phyloP scores from a whole-genome alignment of 2,329 filamentous ascomycete species.

The Volutella citrinella region DNA sequence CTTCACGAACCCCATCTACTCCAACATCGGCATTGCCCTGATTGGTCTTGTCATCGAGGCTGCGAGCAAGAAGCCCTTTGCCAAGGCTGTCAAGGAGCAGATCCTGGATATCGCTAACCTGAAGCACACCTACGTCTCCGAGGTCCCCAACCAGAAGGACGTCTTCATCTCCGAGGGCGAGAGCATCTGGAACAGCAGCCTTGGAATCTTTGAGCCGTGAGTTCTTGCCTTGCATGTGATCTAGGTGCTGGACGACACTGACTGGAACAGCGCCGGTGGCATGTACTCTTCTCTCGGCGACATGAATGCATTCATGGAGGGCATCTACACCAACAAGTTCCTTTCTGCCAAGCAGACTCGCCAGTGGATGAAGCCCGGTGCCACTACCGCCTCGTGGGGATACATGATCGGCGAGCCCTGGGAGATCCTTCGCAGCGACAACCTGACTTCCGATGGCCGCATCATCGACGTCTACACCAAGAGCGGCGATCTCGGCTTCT shows the following conservation, averaged over 20 bases:
- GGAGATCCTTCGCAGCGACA: conserved; percentile 42
- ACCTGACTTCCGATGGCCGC: conserved; percentile 35
- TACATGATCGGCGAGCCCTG: conserved; percentile 43
- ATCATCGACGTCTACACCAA: conserved; percentile 47
- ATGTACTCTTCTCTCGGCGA: conserved; percentile 42
- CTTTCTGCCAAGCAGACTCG: conserved; percentile 37
- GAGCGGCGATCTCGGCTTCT: conserved; percentile 39
- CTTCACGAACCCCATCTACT: conserved; percentile 45
- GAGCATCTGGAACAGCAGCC: conserved; percentile 29
- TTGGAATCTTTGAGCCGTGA: conserved; percentile 34
- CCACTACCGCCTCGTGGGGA: conserved; percentile 34
- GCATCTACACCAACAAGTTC: conserved; percentile 41
- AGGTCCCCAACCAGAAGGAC: conserved; percentile 27
- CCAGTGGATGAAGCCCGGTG: conserved; percentile 43
- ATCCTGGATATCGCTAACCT: conserved; percentile 43
- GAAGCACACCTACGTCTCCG: conserved; percentile 34
- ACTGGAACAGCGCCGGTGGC: conserved; percentile 30
- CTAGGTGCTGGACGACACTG: neutral
- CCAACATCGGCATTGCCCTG: conserved; percentile 44
- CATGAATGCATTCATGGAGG: conserved; percentile 37
- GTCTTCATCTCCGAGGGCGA: conserved; percentile 36
- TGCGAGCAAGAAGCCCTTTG: conserved; percentile 37
- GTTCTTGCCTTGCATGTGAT: conserved; percentile 4
- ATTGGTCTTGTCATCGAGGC: conserved; percentile 45
- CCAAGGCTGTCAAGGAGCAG: conserved; percentile 35